Evolutionary conservation across 2,329 filamentous ascomycete genomes (phyloP).

Genomic region (Colletotrichum tropicicola): DNA sequence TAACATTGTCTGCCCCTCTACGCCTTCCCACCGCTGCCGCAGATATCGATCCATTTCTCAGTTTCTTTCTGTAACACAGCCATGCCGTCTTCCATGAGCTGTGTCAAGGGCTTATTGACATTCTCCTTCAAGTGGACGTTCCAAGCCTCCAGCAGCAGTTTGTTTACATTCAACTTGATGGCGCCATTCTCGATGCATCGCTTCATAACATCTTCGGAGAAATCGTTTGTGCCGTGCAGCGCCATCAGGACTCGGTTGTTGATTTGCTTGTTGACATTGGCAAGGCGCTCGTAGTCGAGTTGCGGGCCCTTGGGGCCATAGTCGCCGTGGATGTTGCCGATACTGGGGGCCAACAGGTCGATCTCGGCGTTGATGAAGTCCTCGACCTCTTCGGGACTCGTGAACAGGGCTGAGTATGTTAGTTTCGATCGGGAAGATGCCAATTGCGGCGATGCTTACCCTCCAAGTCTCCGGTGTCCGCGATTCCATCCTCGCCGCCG

Average conservation of each 20-base stretch:
- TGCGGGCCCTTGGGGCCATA: slow-evolving; percentile 73
- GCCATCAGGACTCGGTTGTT: slow-evolving; percentile 27
- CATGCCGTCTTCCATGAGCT: slow-evolving; percentile 35
- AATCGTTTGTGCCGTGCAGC: slow-evolving; percentile 35
- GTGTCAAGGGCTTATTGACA: slow-evolving; percentile 32
- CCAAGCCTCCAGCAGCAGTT: slow-evolving; percentile 17
- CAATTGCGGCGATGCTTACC: slow-evolving; percentile 35
- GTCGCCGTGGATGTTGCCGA: slow-evolving; percentile 80
- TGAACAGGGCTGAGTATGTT: slow-evolving; percentile 49
- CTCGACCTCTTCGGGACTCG: slow-evolving; percentile 73
- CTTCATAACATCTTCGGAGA: slow-evolving; percentile 30
- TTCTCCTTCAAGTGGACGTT: slow-evolving; percentile 30
- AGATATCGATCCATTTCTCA: slow-evolving; percentile 35
- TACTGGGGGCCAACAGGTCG: slow-evolving; percentile 78
- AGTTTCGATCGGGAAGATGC: neutral
- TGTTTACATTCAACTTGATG: slow-evolving; percentile 33
- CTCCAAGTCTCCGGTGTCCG: slow-evolving; percentile 61
- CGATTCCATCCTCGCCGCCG: slow-evolving; percentile 76
- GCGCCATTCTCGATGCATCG: slow-evolving; percentile 30
- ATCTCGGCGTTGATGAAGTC: slow-evolving; percentile 78
- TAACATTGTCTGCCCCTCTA: neutral
- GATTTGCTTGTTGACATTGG: slow-evolving; percentile 44
- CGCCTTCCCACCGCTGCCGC: slow-evolving; percentile 36
- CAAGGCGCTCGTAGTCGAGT: slow-evolving; percentile 65
- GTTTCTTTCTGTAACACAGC: slow-evolving; percentile 32